Evolutionary conservation across 345 rosid genomes (phyloP).

Genomic region (Reutealis trisperma): DNA sequence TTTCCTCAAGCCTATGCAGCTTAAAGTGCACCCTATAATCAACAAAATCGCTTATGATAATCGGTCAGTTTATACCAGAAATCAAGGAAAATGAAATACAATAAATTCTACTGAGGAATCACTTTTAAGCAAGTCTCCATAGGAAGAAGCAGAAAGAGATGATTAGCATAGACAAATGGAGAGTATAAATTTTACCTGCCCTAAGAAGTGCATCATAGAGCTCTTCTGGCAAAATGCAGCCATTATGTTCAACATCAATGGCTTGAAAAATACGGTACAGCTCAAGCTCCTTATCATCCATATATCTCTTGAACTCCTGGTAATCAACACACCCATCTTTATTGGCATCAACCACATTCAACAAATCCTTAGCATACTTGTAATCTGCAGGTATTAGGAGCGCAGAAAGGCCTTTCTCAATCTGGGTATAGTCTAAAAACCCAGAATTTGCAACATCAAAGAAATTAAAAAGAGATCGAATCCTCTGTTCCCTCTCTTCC

Average conservation of each 20-base stretch:
- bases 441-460: slow-evolving; percentile 63
- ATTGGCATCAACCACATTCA: slow-evolving; percentile 72
- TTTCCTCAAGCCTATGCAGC: not conserved
- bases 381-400: slow-evolving; percentile 70
- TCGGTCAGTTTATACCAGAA: not conserved
- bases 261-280: slow-evolving; percentile 65
- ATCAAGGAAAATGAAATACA: not conserved
- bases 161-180: not conserved
- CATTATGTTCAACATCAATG: slow-evolving; percentile 74
- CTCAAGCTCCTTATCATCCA: slow-evolving; percentile 85
- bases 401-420: slow-evolving; percentile 76
- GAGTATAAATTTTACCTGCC: slow-evolving; percentile 50
- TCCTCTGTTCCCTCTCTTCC: slow-evolving; percentile 76
- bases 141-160: not conserved
- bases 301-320: slow-evolving; percentile 76
- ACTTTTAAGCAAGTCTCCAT: not conserved
- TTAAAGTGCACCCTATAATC: not conserved
- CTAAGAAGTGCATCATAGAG: slow-evolving; percentile 73
- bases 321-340: slow-evolving; percentile 86
- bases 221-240: slow-evolving; percentile 87
- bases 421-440: slow-evolving; percentile 69
- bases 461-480: slow-evolving; percentile 62
- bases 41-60: not conserved
- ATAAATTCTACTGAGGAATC: not conserved
- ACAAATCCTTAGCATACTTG: slow-evolving; percentile 79